Evolutionary conservation across 2,329 filamentous ascomycete species (phyloP), one percentile per base, ranked within the genome.

Genomic region (Fusarium succisae): DNA sequence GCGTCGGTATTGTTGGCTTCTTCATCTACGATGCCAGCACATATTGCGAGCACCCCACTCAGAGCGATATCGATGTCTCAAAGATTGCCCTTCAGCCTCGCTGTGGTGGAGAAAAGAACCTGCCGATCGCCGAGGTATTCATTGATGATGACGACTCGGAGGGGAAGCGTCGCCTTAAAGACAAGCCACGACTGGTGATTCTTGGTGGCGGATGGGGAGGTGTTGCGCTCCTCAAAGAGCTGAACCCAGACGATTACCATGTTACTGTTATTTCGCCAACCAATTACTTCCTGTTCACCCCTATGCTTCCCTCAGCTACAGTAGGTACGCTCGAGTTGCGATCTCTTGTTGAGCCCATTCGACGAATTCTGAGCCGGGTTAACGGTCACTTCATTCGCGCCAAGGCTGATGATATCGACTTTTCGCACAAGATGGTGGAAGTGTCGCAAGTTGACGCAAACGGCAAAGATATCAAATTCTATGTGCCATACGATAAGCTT

Each of bases 271-370:
- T 99, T 48, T 97, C 95, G 18, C 96, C 96, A 0, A 93, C 93
- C 41, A 98, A 98, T 79, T 98, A 98, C 84, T 99, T 99, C 84
- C 85, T 99, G 38, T 99, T 99, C 83, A 99, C 96, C 5, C 96
- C 96, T 2, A 98, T 99, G 95, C 87, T 99, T 48, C 96, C 96
- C 4, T 98, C 95, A 39, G 97, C 96, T 13, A 99, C 97, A 0
- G 96, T 99, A 11, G 97, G 97, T 18, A 99, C 96, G 0, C 86
- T 99, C 38, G 96, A 98, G 80, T 86, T 98, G 78, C 89, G 96
- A 74, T 98, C 95, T 56, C 86, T 99, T 66, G 94, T 98, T 45
- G 96, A 99, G 82, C 96, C 96, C 1, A 94, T 99, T 70, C 91
- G 96, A 70, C 90, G 94, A 54, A 96, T 99, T 76, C 86, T 98